Evolutionary conservation across 805 yeast genomes (phyloP).

Genomic region (Saturnispora diversa): DNA sequence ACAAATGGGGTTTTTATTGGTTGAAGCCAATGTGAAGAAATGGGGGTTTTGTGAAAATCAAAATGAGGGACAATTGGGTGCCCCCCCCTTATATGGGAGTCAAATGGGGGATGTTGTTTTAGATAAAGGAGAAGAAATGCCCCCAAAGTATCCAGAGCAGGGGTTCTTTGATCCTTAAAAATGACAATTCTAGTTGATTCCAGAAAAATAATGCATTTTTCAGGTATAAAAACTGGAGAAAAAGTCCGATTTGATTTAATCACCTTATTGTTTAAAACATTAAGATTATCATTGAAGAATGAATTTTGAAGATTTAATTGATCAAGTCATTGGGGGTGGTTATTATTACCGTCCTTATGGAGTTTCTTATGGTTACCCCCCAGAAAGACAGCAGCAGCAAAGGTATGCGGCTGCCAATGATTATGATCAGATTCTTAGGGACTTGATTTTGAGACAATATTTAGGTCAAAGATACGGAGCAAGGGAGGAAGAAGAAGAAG

Average conservation of each 20-base stretch:
- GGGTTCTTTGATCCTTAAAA: constrained; percentile 8
- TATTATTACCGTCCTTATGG: not conserved
- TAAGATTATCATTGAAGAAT: not conserved
- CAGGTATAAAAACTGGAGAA: not conserved
- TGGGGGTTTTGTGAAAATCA: constrained; percentile 48
- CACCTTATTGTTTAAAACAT: too few relatives aligned
- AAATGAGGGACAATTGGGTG: constrained; percentile 33
- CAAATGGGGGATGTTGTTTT: constrained; percentile 43
- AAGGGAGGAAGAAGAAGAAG: not conserved
- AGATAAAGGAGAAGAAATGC: constrained; percentile 65
- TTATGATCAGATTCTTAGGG: not conserved
- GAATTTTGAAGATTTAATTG: not conserved
- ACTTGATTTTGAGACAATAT: not conserved
- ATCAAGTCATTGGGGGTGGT: not conserved
- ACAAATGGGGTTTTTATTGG: constrained; percentile 78
- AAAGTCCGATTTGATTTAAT: not conserved
- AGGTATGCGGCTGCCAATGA: too few relatives aligned
- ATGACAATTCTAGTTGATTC: not conserved
- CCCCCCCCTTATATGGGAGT: constrained; percentile 31
- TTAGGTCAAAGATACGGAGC: not conserved
- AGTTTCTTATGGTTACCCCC: too few relatives aligned
- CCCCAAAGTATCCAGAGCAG: constrained; percentile 52
- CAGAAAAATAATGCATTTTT: not conserved
- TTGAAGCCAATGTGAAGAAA: constrained; percentile 71
- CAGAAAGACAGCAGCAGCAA: too few relatives aligned